Evolutionary conservation across 1,139 yeast genomes (phyloP), one percentile per base, ranked within the genome.

Genomic region (Hanseniaspora gamundiae): DNA sequence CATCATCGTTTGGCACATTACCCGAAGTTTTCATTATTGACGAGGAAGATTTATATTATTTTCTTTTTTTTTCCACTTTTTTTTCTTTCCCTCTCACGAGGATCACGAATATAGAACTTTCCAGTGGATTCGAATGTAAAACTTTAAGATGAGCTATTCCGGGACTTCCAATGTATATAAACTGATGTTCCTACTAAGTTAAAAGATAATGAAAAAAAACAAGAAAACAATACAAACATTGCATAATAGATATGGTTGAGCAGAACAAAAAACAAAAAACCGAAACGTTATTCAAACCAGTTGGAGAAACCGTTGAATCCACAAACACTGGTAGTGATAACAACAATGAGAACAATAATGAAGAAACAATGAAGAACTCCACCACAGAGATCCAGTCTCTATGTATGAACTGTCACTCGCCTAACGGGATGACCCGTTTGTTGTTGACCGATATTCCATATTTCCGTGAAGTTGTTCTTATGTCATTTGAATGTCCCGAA

Each of bases 401-500:
- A 44, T 93, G 99, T 68, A 88, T 93, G 95, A 85, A 86, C 67
- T 93, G 99, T 64, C 86, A 80, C 52, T 36, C 41, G 7, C 68
- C 88, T 54, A 73, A 78, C 47, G 99, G 99, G 48, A 70, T 70
- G 42, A 91, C 98, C 14, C 70, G 94, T 54, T 62, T 93, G 62
- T 69, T 93, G 44, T 69, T 93, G 57, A 91, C 99, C 14, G 71
- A 78, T 48, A 93, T 93, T 54, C 99, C 99, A 11, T 87, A 70
- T 57, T 93, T 93, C 67, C 71, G 91, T 53, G 97, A 93, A 62
- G 78, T 93, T 48, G 85, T 93, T 47, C 64, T 93, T 49, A 91
- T 91, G 95, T 88, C 97, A 2, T 93, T 93, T 62, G 84, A 79
- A 52, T 93, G 99, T 65, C 91, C 94, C 36, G 95, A 88, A 62